Evolutionary conservation across 2,329 filamentous ascomycete genomes (phyloP), one percentile per base, ranked within the genome.

Genomic region (Alternaria sp.): DNA sequence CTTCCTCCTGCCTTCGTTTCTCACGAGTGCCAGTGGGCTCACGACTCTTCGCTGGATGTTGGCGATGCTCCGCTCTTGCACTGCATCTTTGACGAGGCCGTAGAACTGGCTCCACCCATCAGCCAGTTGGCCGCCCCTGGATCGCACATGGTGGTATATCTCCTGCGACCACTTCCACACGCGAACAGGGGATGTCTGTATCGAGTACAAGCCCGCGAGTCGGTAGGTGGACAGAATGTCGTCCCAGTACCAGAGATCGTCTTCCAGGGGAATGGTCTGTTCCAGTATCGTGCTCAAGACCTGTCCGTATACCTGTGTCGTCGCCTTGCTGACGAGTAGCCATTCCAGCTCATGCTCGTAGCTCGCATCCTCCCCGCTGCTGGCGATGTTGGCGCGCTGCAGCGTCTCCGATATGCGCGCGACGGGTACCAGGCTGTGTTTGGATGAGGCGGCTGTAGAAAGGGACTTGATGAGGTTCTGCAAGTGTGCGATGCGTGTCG

Each of bases 191-290:
- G 90, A 92, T 0, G 89, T 97, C 77, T 99, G 95, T 8, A 96
- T 79, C 13, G 91, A 90, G 77, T 97, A 97, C 3, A 97, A 75
- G 31, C 88, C 89, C 64, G 91, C 93, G 71, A 90, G 91, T 48
- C 87, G 84, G 67, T 92, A 89, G 0, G 92, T 96, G 9, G 87
- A 86, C 29, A 97, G 80, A 2, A 97, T 85, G 66, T 95, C 90
- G 72, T 97, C 92, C 95, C 95, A 99, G 76, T 98, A 98, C 87
- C 90, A 93, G 24, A 97, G 89, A 67, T 97, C 93, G 65, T 97
- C 89, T 68, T 88, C 91, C 17, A 99, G 79, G 0, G 90, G 89
- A 10, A 94, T 88, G 10, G 93, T 96, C 69, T 95, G 90, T 54
- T 94, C 90, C 10, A 97, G 79, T 3, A 98, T 83, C 0, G 86